Base-by-base conservation (phyloP, 768 basidiomycete genomes). In the Hygrophoropsis aurantiaca region DNA sequence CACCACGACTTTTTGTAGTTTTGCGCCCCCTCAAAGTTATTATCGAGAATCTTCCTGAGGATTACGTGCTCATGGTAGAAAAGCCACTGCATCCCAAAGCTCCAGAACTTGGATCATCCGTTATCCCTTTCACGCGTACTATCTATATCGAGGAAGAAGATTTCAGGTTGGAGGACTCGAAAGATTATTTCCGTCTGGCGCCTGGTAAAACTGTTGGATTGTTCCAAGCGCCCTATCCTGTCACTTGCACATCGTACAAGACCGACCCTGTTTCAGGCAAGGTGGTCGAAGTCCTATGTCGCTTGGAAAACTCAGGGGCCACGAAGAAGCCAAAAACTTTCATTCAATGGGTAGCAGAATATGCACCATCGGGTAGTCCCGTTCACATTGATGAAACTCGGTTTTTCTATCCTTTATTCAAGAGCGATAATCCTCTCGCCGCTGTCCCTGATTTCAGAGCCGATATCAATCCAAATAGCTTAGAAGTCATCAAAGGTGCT, bases 121-220 rank as follows among this genome's bases (percentile, higher is more conserved):
- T 71, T 26, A 80, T 94, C 42, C 92, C 92, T 5, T 90, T 97
- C 69, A 90, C 94, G 10, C 82, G 85, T 18, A 87, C 82, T 7
- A 74, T 99, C 47, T 97, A 89, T 69, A 97, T 98, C 60, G 95
- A 99, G 52, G 74, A 76, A 23, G 88, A 91, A 49, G 97, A 99
- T 68, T 99, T 99, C 78, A 79, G 97, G 43, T 69, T 87, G 27
- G 81, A 90, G 55, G 94, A 95, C 60, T 90, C 91, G 19, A 85
- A 85, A 52, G 94, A 98, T 62, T 99, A 97, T 70, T 98, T 94
- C 83, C 86, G 97, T 34, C 85, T 99, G 38, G 92, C 95, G 13
- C 97, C 97, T 6, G 94, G 94, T 38, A 97, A 97, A 74, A 92
- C 93, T 0, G 97, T 98, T 35, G 97, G 97, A 13, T 73, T 99